Base-by-base conservation (phyloP, 345 rosid genomes). In the Gossypium mustelinum region DNA sequence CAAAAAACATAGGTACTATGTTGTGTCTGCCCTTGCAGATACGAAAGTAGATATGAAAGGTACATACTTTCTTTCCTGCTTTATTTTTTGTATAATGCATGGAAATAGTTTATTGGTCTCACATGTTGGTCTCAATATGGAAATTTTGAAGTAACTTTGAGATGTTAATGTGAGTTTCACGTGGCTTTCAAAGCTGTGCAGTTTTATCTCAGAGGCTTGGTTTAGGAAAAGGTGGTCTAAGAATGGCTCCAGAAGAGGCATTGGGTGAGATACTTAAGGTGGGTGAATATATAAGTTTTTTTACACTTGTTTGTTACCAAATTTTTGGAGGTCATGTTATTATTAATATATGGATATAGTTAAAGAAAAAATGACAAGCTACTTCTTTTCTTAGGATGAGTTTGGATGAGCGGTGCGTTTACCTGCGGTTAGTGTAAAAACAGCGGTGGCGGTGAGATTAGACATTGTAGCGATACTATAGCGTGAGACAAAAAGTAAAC, bases 201-300 rank as follows among this genome's bases (percentile, higher is more conserved):
- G 98, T 91, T 82, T 86, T 92, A 74, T 91, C 98, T 76, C 98
- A 91, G 76, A 87, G 97, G 88, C 93, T 92, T 66, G 98, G 98
- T 78, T 78, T 94, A 75, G 98, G 98, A 22, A 94, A 94, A 82
- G 97, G 92, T 73, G 98, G 97, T 64, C 45, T 91, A 75, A 86
- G 96, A 86, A 91, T 94, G 97, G 98, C 98, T 82, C 94, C 93
- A 43, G 94, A 92, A 82, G 96, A 94, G 80, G 92, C 95, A 84
- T 78, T 92, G 76, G 76, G 81, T 66, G 87, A 89, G 80, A 87
- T 91, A 72, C 92, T 94, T 78, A 87, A 94, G 97, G 95, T 88
- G 70, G 67, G 85, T 62, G 74, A 70, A 77, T 16, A 24, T 52
- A 41, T 58, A 34, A 56, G 2, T 9, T 45, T 10, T 20, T 55